Percentiles rank a stretch among this genome's conserved stretches.
Conservation (phyloP, 495 filamentous ascomycete genomes). For the Beverwykella pulmonaria region DNA sequence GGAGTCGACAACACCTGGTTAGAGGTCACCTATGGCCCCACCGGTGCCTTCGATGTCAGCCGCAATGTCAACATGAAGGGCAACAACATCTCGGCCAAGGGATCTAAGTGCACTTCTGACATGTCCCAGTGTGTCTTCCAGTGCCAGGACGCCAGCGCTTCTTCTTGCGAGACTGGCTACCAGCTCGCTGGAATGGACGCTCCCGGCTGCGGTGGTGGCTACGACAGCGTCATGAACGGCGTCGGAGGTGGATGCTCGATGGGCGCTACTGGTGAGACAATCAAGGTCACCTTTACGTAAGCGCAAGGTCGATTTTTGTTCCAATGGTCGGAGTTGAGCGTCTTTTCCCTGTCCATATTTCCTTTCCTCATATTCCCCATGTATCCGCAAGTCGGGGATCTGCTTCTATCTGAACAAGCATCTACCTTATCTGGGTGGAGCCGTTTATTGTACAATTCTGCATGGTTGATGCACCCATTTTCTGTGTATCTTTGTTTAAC, state of each 20-base stretch:
- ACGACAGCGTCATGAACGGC: slow-evolving; percentile 7
- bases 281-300: slow-evolving; percentile 26
- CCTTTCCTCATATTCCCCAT: slow-evolving; percentile 1
- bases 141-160: slow-evolving; percentile 16
- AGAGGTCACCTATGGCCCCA: slow-evolving; percentile 42
- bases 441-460: slow-evolving; percentile 8
- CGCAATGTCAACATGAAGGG: slow-evolving; percentile 49
- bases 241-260: slow-evolving; percentile 27
- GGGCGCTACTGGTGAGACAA: slow-evolving; percentile 1
- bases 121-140: slow-evolving; percentile 35
- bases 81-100: slow-evolving; percentile 41
- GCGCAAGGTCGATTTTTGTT: not conserved
- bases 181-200: slow-evolving; percentile 9
- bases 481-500: slow-evolving; percentile 30
- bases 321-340: not conserved
- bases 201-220: slow-evolving; percentile 12
- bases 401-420: not conserved
- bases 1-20: slow-evolving; percentile 48
- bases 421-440: not conserved
- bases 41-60: slow-evolving; percentile 44
- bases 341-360: slow-evolving; percentile 15
- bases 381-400: not conserved
- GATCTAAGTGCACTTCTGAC: slow-evolving; percentile 28
- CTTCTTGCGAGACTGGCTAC: slow-evolving; percentile 24
- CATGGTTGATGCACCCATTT: not conserved